Evolutionary conservation across 2,329 filamentous ascomycete genomes (phyloP).

Genomic region (Aspergillus proliferans): DNA sequence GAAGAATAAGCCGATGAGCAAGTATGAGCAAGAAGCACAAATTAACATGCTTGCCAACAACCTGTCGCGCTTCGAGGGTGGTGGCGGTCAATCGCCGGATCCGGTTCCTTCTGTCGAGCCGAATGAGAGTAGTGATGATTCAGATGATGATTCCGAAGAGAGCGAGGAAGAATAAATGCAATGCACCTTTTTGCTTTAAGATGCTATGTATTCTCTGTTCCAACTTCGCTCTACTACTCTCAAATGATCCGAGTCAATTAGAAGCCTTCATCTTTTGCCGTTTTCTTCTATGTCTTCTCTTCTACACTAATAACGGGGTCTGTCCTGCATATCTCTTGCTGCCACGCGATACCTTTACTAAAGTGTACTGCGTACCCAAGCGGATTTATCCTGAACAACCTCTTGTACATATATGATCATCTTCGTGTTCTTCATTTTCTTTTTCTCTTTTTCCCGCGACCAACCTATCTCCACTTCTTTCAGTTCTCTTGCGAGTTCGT

Average conservation of each 20-base stretch:
- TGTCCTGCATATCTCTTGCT: conserved; percentile 3
- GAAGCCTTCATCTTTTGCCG: not conserved
- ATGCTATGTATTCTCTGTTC: conserved; percentile 17
- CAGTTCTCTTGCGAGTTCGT: conserved; percentile 1
- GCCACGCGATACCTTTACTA: not conserved
- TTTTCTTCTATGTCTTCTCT: conserved; percentile 5
- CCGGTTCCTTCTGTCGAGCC: conserved; percentile 39
- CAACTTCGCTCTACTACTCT: not conserved
- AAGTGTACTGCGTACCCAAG: not conserved
- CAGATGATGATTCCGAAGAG: conserved; percentile 44
- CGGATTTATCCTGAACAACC: not conserved
- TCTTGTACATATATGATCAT: not conserved
- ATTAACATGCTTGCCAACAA: conserved; percentile 44
- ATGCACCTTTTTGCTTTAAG: conserved; percentile 8
- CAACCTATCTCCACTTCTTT: conserved; percentile 6
- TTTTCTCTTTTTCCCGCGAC: conserved; percentile 4
- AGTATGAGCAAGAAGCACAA: conserved; percentile 45
- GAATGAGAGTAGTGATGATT: conserved; percentile 41
- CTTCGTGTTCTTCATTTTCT: conserved; percentile 1
- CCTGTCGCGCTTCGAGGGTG: conserved; percentile 41
- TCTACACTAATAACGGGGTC: conserved; percentile 6
- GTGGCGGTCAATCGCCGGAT: conserved; percentile 36
- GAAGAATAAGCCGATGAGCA: conserved; percentile 50
- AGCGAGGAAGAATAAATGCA: conserved; percentile 43
- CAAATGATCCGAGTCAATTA: not conserved